phyloP scores from a whole-genome alignment of 2,329 filamentous ascomycete species.

The Sphaerostilbella broomeana region DNA sequence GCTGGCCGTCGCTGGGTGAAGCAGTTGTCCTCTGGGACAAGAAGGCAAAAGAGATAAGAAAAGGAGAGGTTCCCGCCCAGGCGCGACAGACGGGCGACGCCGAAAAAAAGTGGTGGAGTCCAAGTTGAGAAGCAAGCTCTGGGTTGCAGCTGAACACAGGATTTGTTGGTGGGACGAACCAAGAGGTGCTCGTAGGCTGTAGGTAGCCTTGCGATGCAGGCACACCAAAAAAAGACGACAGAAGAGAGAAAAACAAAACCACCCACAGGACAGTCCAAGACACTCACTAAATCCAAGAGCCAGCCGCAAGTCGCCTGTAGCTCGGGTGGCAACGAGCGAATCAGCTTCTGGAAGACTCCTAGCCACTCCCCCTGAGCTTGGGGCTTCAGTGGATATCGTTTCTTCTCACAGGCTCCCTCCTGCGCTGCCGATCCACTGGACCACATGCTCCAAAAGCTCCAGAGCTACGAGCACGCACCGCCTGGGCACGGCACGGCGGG shows the following conservation, averaged over 20 bases:
- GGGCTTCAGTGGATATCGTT: neutral
- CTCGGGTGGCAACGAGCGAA: constrained; percentile 11
- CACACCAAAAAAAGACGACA: neutral
- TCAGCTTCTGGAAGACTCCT: constrained; percentile 4
- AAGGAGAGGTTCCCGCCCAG: neutral
- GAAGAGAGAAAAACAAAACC: no score
- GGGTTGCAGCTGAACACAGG: constrained; percentile 5
- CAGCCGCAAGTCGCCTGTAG: constrained; percentile 12
- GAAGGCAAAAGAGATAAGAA: neutral
- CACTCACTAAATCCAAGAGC: constrained; percentile 4
- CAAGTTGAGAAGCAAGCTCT: no score
- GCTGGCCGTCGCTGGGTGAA: no score
- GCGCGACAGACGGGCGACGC: no score
- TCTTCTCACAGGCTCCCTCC: neutral
- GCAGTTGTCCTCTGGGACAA: no score
- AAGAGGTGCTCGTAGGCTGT: constrained; percentile 1
- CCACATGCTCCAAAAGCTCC: constrained; percentile 1
- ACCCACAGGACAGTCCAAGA: no score
- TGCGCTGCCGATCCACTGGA: neutral
- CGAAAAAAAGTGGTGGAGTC: no score
- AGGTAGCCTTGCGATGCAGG: constrained; percentile 12
- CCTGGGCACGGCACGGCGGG: no score
- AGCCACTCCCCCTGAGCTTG: neutral
- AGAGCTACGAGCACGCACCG: no score
- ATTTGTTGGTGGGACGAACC: constrained; percentile 10